Conservation (phyloP, 116 monocot genomes). For the Cymodocea nodosa region DNA sequence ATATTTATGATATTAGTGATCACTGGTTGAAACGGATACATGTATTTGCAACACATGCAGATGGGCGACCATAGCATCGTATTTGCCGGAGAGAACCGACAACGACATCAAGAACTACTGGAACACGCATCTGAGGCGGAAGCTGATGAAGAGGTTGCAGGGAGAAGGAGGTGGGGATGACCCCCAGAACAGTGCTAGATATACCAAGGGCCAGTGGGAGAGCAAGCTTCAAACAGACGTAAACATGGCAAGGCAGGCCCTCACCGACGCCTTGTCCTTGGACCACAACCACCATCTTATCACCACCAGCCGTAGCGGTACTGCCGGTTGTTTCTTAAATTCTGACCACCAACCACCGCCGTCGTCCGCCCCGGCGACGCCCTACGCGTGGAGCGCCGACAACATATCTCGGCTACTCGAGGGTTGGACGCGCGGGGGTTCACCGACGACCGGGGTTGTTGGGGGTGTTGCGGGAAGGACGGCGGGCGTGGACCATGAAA, state of each 20-base stretch:
- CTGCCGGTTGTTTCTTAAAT: too few species aligned
- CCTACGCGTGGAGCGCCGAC: slow-evolving; percentile 41
- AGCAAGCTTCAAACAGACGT: slow-evolving; percentile 68
- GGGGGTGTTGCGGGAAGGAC: too few species aligned
- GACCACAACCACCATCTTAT: neutral
- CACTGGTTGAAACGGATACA: too few species aligned
- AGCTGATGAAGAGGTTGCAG: slow-evolving; percentile 18
- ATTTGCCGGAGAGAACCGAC: slow-evolving; percentile 80
- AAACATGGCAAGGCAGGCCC: slow-evolving; percentile 60
- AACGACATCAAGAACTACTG: slow-evolving; percentile 96
- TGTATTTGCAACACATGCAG: too few species aligned
- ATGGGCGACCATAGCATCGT: slow-evolving; percentile 90
- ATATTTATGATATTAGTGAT: too few species aligned
- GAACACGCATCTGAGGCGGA: slow-evolving; percentile 85
- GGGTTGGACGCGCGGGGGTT: slow-evolving; percentile 37
- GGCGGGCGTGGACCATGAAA: neutral
- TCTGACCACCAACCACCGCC: neutral
- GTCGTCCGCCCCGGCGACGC: neutral
- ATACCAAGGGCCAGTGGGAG: slow-evolving; percentile 80
- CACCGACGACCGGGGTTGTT: slow-evolving; percentile 8
- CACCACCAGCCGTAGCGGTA: too few species aligned
- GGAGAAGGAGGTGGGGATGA: neutral
- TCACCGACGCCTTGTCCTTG: slow-evolving; percentile 51
- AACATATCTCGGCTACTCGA: slow-evolving; percentile 63
- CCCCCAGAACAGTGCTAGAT: slow-evolving; percentile 3